phyloP scores from a whole-genome alignment of 1,139 yeast species.

The Nakaseomyces bracarensis region DNA sequence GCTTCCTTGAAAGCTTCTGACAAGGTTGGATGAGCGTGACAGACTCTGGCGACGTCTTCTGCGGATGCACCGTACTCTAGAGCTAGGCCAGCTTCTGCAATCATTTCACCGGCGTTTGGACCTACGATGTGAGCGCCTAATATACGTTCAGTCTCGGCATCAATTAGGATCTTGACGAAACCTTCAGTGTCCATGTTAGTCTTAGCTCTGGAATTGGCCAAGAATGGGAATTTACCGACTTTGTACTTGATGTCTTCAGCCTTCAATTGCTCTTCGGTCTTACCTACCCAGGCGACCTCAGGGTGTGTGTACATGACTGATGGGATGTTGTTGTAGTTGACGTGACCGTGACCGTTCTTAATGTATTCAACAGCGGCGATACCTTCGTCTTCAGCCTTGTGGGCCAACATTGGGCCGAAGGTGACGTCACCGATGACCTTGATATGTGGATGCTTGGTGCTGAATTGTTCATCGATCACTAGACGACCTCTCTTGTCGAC shows the following conservation, averaged over 20 bases:
- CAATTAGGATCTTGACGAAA: constrained; percentile 89
- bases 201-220: constrained; percentile 99
- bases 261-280: constrained; percentile 90
- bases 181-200: constrained; percentile 97
- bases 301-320: constrained; percentile 99
- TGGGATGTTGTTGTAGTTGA: constrained; percentile 95
- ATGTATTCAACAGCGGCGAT: constrained; percentile 96
- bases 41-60: constrained; percentile 93
- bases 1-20: constrained; percentile 99
- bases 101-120: constrained; percentile 99
- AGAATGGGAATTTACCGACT: constrained; percentile 95
- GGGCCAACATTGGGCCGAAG: constrained; percentile 98
- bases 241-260: constrained; percentile 87
- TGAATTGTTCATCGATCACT: constrained; percentile 88
- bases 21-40: constrained; percentile 98
- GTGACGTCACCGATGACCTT: constrained; percentile 98
- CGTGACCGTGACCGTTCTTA: constrained; percentile 93
- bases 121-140: constrained; percentile 97
- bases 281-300: constrained; percentile 99
- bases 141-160: constrained; percentile 93
- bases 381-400: constrained; percentile 99
- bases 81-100: constrained; percentile 97
- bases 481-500: constrained; percentile 86
- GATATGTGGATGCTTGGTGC: constrained; percentile 86
- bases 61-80: constrained; percentile 98